Evolutionary conservation across 306 rosid genomes (phyloP).

Genomic region (Coriaria nepalensis): DNA sequence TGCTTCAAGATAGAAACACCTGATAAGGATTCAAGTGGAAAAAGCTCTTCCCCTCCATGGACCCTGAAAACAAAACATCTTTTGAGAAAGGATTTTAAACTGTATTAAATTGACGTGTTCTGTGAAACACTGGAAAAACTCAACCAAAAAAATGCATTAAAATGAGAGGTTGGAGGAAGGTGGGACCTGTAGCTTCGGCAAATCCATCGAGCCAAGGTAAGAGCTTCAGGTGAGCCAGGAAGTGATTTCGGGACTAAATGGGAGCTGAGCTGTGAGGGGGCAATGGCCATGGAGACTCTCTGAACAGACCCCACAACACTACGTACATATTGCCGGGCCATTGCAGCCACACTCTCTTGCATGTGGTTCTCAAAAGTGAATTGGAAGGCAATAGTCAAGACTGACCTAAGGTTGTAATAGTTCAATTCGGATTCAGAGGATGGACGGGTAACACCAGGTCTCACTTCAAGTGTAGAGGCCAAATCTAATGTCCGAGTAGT

Average conservation of each 20-base stretch:
- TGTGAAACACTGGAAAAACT: too few species aligned
- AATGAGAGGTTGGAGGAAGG: neutral
- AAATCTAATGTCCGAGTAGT: conserved; percentile 68
- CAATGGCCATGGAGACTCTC: conserved; percentile 95
- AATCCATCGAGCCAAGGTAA: conserved; percentile 77
- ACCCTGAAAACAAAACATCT: conserved; percentile 26
- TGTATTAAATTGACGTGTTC: too few species aligned
- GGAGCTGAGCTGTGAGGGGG: conserved; percentile 61
- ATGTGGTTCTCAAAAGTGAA: conserved; percentile 77
- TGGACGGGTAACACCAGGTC: conserved; percentile 45
- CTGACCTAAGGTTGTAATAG: conserved; percentile 68
- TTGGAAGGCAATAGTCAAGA: conserved; percentile 89
- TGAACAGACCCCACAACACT: conserved; percentile 89
- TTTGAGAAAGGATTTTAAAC: too few species aligned
- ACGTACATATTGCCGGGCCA: conserved; percentile 98
- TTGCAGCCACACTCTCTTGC: conserved; percentile 84
- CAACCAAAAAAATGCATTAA: neutral
- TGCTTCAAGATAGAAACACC: conserved; percentile 75
- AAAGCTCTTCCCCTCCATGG: conserved; percentile 64
- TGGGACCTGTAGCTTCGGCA: conserved; percentile 66
- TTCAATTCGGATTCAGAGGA: conserved; percentile 40
- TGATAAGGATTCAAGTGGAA: conserved; percentile 36
- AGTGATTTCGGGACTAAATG: conserved; percentile 60
- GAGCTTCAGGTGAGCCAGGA: conserved; percentile 89
- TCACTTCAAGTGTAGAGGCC: conserved; percentile 87